Evolutionary conservation across 768 basidiomycete genomes (phyloP), one percentile per base, ranked within the genome.

Genomic region (Amanita muscaria): DNA sequence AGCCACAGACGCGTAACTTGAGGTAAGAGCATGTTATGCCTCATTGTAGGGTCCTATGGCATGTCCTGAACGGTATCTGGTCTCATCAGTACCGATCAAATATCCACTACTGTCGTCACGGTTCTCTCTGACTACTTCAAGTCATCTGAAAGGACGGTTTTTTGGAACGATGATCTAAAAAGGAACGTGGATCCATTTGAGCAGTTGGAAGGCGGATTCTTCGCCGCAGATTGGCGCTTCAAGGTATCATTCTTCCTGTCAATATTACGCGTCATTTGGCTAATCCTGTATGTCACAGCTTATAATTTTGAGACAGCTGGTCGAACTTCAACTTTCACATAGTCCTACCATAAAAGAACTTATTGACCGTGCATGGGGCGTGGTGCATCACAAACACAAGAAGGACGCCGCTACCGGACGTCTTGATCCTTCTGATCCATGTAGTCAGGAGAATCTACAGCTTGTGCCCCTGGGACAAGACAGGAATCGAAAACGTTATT

Each of bases 1-100:
- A 80, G 58, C 87, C 88, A 15, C 83, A 83, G 63, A 83, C 87
- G 80, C 84, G 87, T 82, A 88, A 88, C 72, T 72, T 88, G 64
- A 85, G 83, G 87, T 86, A 65, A 65, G 79, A 60, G 63, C 64
- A 61, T 61, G 59, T 62, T 63, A 48, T 38, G 46, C 52, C 54
- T 51, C 48, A 45, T 53, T 58, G 51, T 50, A 27, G 23, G 12
- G 16, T 22, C 48, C 52, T 51, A 42, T 53, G 57, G 44, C 45
- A 53, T 53, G 51, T 59, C 58, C 64, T 54, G 61, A 57, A 56
- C 56, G 52, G 57, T 53, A 61, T 55, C 56, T 58, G 54, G 49
- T 53, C 56, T 54, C 60, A 54, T 48, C 60, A 90, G 88, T 63
- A 71, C 74, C 57, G 87, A 89, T 72, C 81, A 83, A 59, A 85